Conservation (phyloP, 768 basidiomycete genomes). For the Punctularia strigosozonata region DNA sequence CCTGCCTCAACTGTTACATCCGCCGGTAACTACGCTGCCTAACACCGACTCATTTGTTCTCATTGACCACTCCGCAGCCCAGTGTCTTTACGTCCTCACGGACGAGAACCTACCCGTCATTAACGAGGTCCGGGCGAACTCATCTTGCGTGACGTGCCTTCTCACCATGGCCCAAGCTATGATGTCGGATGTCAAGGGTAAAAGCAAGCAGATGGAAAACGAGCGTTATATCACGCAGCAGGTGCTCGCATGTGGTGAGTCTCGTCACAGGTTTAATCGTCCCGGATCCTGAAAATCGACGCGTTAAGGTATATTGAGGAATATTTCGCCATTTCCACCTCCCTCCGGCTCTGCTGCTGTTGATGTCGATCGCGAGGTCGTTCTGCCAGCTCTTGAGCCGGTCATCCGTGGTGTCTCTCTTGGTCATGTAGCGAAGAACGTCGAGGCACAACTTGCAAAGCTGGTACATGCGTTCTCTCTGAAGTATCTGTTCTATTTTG, state of each 20-base stretch:
- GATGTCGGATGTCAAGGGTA: slow-evolving; percentile 20
- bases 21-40: slow-evolving; percentile 43
- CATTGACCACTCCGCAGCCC: slow-evolving; percentile 35
- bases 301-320: slow-evolving; percentile 55
- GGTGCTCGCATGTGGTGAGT: slow-evolving; percentile 60
- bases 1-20: slow-evolving; percentile 65
- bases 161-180: slow-evolving; percentile 43
- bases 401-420: slow-evolving; percentile 51
- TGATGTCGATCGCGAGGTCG: slow-evolving; percentile 60
- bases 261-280: neutral
- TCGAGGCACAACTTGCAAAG: slow-evolving; percentile 37
- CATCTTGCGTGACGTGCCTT: slow-evolving; percentile 51
- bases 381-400: slow-evolving; percentile 61
- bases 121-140: slow-evolving; percentile 48
- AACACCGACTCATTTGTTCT: neutral
- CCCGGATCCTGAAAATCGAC: no score
- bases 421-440: slow-evolving; percentile 32
- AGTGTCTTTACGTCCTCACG: slow-evolving; percentile 86
- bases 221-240: slow-evolving; percentile 41
- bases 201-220: slow-evolving; percentile 31
- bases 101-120: slow-evolving; percentile 80
- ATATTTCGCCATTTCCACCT: slow-evolving; percentile 67
- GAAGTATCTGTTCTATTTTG: neutral
- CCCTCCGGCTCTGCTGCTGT: slow-evolving; percentile 46
- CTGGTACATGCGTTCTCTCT: slow-evolving; percentile 27